Evolutionary conservation across 2,329 filamentous ascomycete genomes (phyloP).

Genomic region (Aschersonia sp.): DNA sequence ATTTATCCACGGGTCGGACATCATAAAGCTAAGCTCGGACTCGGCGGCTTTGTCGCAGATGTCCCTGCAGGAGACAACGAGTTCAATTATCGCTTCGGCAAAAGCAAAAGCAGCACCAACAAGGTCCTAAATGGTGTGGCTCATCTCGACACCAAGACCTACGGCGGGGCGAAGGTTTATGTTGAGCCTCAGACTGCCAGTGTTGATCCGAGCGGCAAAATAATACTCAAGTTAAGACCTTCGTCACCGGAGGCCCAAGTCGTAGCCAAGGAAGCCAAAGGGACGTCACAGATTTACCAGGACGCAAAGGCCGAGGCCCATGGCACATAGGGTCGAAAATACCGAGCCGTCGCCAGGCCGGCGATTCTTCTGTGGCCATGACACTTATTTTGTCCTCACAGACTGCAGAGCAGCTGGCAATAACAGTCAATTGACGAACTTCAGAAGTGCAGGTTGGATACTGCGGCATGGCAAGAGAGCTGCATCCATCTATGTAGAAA

Average conservation of each 20-base stretch:
- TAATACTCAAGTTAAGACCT: conserved; percentile 29
- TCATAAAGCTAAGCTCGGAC: conserved; percentile 29
- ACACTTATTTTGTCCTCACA: no score
- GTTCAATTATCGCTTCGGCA: conserved; percentile 19
- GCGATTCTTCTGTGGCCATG: no score
- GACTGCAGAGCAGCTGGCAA: no score
- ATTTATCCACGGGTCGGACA: conserved; percentile 26
- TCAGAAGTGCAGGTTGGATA: no score
- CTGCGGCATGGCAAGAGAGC: no score
- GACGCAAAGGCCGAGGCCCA: conserved; percentile 8
- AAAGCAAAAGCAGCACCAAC: conserved; percentile 9
- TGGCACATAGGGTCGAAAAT: neutral
- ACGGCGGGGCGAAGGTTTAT: conserved; percentile 41
- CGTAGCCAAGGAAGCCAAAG: conserved; percentile 31
- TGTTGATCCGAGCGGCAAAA: conserved; percentile 34
- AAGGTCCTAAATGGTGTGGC: conserved; percentile 19
- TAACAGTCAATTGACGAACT: no score
- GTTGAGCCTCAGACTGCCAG: conserved; percentile 28
- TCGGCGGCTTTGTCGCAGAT: conserved; percentile 38
- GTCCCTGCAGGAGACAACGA: conserved; percentile 25
- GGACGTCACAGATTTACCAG: conserved; percentile 18
- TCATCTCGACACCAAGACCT: conserved; percentile 29
- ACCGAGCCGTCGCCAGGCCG: no score
- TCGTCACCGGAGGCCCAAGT: conserved; percentile 22
- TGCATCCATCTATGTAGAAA: no score